Conservation (phyloP, 768 basidiomycete species). For the Tricholoma saponaceum region DNA sequence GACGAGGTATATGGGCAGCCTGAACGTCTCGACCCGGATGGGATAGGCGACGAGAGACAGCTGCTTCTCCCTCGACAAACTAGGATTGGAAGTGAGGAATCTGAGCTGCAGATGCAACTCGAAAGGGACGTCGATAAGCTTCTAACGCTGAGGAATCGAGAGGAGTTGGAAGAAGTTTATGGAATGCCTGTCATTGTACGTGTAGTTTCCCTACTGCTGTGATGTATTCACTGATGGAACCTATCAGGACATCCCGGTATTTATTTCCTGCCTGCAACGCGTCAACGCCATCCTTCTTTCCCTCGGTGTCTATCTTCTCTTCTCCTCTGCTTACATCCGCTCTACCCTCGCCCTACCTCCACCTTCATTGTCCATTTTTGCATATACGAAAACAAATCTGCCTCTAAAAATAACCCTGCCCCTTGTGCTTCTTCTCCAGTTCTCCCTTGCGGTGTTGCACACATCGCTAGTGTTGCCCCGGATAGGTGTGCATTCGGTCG, state of each 20-base stretch:
- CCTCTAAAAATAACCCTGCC: conserved; percentile 38
- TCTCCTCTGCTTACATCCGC: conserved; percentile 59
- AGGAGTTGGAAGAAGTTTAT: conserved; percentile 77
- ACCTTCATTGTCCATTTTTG: conserved; percentile 9
- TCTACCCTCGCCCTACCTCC: conserved; percentile 39
- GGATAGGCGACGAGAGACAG: conserved; percentile 24
- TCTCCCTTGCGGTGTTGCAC: conserved; percentile 57
- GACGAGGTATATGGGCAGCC: conserved; percentile 11
- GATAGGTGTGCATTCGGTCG: conserved; percentile 73
- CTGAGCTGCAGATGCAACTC: conserved; percentile 33
- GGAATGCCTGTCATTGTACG: conserved; percentile 76
- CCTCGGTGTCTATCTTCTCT: conserved; percentile 59
- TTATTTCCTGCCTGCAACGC: conserved; percentile 73
- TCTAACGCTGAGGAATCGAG: conserved; percentile 56
- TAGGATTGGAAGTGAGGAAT: not conserved
- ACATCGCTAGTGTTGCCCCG: conserved; percentile 63
- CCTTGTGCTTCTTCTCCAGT: conserved; percentile 43
- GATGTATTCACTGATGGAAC: conserved; percentile 6
- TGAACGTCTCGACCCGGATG: conserved; percentile 9
- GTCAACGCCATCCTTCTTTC: conserved; percentile 70
- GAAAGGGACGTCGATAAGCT: conserved; percentile 68
- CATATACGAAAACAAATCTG: conserved; percentile 24
- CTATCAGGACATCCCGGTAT: conserved; percentile 67
- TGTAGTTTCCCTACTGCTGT: conserved; percentile 15
- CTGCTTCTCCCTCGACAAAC: conserved; percentile 27